Conservation (phyloP, 352 stramenopile species). For the Bremia lactucae region DNA sequence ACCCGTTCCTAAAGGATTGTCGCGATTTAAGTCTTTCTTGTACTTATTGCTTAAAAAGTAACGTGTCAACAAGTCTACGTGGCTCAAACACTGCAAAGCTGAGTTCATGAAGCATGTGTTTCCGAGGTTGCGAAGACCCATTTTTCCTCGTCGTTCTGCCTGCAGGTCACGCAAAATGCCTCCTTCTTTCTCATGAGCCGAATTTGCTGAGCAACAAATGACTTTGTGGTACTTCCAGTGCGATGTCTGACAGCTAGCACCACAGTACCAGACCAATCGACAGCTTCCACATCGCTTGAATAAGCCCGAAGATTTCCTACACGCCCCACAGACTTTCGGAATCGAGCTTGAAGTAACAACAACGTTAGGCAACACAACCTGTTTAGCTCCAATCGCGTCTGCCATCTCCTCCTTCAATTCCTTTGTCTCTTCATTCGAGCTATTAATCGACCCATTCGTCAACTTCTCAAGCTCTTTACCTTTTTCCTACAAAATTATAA, state of each 20-base stretch:
- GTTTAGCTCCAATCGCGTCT: slow-evolving; percentile 10
- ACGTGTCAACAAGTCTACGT: slow-evolving; percentile 86
- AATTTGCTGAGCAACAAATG: slow-evolving; percentile 33
- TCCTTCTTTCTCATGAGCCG: slow-evolving; percentile 31
- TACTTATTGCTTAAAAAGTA: slow-evolving; percentile 93
- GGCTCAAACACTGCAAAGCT: slow-evolving; percentile 85
- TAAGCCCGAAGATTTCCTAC: slow-evolving; percentile 27
- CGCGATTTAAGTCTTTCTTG: slow-evolving; percentile 90
- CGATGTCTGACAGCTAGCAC: slow-evolving; percentile 48
- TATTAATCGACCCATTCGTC: no score
- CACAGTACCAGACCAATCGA: slow-evolving; percentile 74
- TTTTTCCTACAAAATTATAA: no score
- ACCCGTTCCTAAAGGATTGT: slow-evolving; percentile 92
- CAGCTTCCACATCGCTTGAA: slow-evolving; percentile 69
- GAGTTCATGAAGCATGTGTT: slow-evolving; percentile 84
- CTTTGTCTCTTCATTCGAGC: no score
- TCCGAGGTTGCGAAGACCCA: slow-evolving; percentile 65
- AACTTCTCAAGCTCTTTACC: no score
- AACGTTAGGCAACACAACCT: slow-evolving; percentile 20
- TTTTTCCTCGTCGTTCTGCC: slow-evolving; percentile 58
- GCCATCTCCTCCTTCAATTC: slow-evolving; percentile 4
- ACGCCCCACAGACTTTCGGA: slow-evolving; percentile 60
- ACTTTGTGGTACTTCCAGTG: slow-evolving; percentile 79
- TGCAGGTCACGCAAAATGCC: slow-evolving; percentile 29
- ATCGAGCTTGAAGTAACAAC: slow-evolving; percentile 19